Percentiles rank a stretch among this genome's conserved stretches.
Conservation (phyloP, 495 filamentous ascomycete genomes). For the Annulohypoxylon nitens region DNA sequence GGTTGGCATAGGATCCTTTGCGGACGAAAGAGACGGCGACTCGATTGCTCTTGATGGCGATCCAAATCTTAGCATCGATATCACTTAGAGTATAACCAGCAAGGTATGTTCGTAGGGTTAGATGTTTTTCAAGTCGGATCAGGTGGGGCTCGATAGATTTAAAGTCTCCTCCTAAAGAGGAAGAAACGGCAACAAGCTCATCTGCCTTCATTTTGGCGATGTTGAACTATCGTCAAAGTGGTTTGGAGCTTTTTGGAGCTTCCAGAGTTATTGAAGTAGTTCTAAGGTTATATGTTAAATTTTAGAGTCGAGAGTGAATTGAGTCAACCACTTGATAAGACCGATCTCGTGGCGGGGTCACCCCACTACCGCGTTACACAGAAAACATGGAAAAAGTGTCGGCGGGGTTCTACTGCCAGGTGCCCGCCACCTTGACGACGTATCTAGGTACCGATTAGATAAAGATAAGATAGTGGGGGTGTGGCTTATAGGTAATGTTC, state of each 20-base stretch:
- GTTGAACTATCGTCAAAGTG: neutral
- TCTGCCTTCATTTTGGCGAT: constrained; percentile 61
- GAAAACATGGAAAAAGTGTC: constrained; percentile 9
- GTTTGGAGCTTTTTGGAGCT: constrained; percentile 6
- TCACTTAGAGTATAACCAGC: constrained; percentile 84
- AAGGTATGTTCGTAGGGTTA: constrained; percentile 87
- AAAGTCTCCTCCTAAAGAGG: constrained; percentile 74
- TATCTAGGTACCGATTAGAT: constrained; percentile 20
- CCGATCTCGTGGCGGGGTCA: constrained; percentile 40
- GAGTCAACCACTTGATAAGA: constrained; percentile 32
- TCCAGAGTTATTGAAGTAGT: neutral
- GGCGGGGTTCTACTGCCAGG: constrained; percentile 28
- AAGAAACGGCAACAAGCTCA: constrained; percentile 63
- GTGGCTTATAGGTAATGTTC: constrained; percentile 9
- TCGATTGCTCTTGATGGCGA: constrained; percentile 86
- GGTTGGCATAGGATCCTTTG: constrained; percentile 79
- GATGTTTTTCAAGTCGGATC: constrained; percentile 83
- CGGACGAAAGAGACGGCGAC: constrained; percentile 84
- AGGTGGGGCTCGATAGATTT: constrained; percentile 82
- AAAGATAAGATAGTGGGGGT: constrained; percentile 21
- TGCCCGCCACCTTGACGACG: no score
- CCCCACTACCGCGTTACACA: constrained; percentile 36
- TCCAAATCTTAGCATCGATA: constrained; percentile 86
- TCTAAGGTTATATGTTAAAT: neutral
- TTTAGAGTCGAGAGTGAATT: constrained; percentile 7